These are phyloP conservation scores for Colletotrichum lindemuthianum DNA, from an alignment of 2,329 filamentous ascomycete genomes.

Conservation along the genomic window DNA sequence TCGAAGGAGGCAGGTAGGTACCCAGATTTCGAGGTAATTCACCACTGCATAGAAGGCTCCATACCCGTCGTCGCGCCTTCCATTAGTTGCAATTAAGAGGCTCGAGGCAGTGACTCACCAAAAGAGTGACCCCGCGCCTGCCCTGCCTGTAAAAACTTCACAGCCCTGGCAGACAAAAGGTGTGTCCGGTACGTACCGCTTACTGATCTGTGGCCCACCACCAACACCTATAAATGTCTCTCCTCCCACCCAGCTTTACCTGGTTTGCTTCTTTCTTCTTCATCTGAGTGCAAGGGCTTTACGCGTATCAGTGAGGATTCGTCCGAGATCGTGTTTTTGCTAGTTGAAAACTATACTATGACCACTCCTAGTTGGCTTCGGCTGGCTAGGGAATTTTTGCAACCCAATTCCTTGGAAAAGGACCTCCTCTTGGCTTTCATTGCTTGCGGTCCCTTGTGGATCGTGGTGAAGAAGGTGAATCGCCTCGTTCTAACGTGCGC, in stretches of 20 bases:
- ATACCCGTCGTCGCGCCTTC: background rate
- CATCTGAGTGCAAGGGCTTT: constrained; percentile 80
- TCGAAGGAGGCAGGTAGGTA: no score
- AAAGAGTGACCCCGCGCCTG: constrained; percentile 21
- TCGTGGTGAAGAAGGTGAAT: constrained; percentile 62
- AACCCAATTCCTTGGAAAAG: constrained; percentile 45
- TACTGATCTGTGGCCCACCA: constrained; percentile 25
- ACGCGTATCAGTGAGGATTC: constrained; percentile 87
- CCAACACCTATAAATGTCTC: background rate
- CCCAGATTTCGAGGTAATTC: no score
- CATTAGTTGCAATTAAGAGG: background rate
- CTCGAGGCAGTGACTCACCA: constrained; percentile 32
- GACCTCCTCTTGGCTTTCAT: constrained; percentile 57
- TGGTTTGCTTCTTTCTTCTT: constrained; percentile 52
- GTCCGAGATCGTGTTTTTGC: constrained; percentile 90
- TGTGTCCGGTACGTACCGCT: constrained; percentile 19
- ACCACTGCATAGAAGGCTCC: no score
- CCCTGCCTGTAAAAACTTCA: background rate
- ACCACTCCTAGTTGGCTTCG: constrained; percentile 77
- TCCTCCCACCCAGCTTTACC: background rate
- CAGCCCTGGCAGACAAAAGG: no score
- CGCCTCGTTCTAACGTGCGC: no score
- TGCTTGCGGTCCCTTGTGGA: constrained; percentile 52
- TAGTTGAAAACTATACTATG: constrained; percentile 88
- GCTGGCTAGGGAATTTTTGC: constrained; percentile 85